Percentiles rank a stretch among this genome's conserved stretches.
phyloP scores from a whole-genome alignment of 306 rosid species.

The Prunus armeniaca region DNA sequence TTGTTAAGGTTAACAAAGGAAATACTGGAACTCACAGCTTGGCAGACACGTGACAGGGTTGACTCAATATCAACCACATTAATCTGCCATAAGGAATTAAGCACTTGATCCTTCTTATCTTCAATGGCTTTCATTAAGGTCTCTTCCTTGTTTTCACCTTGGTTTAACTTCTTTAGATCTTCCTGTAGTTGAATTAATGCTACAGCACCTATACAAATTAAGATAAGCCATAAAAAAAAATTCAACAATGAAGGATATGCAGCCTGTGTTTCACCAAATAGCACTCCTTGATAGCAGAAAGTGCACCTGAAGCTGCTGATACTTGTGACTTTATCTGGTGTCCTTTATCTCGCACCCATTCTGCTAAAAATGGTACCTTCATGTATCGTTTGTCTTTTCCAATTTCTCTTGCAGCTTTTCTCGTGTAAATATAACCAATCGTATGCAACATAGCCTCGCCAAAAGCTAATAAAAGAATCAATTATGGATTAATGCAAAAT shows the following conservation, averaged over 20 bases:
- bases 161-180: constrained; percentile 66
- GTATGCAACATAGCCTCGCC: constrained; percentile 99
- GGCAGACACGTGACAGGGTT: constrained; percentile 82
- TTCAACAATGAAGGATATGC: neutral
- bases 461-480: constrained; percentile 57
- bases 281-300: constrained; percentile 5
- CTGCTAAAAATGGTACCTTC: constrained; percentile 94
- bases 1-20: constrained; percentile 23
- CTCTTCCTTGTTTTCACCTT: constrained; percentile 74
- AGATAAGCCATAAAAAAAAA: constrained; percentile 26
- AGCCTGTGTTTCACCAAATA: constrained; percentile 16
- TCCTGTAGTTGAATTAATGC: constrained; percentile 88
- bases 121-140: constrained; percentile 57
- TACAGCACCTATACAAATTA: constrained; percentile 69
- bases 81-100: constrained; percentile 88
- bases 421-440: constrained; percentile 88
- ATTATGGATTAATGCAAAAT: constrained; percentile 11
- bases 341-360: constrained; percentile 96
- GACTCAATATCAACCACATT: constrained; percentile 94
- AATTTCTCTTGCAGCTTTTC: constrained; percentile 77
- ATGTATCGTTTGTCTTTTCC: constrained; percentile 74
- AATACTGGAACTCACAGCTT: constrained; percentile 60
- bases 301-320: constrained; percentile 87
- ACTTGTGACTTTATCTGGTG: constrained; percentile 95
- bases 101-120: constrained; percentile 76